These are phyloP conservation scores for Luzula sylvatica DNA, from an alignment of 176 grass and related monocot species.

Conservation along the genomic window DNA sequence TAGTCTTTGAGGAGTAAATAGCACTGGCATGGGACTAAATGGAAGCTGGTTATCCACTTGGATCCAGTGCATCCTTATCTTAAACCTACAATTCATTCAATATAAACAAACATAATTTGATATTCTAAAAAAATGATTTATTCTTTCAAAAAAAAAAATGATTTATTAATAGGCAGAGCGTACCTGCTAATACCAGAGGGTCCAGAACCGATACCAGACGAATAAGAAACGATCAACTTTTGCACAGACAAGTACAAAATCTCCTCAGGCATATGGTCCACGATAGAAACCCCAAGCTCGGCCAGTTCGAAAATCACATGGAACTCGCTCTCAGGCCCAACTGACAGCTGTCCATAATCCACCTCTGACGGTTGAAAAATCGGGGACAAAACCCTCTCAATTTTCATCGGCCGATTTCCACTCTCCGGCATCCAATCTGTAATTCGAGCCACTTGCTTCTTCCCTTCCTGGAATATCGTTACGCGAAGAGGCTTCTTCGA, in stretches of 20 bases:
- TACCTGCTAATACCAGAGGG: constrained; percentile 48
- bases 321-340: constrained; percentile 57
- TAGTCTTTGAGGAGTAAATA: constrained; percentile 62
- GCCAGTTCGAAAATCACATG: constrained; percentile 81
- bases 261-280: constrained; percentile 99
- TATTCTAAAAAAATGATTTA: constrained; percentile 10
- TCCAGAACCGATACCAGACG: constrained; percentile 90
- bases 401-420: constrained; percentile 32
- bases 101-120: neutral
- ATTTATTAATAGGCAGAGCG: constrained; percentile 1
- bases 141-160: constrained; percentile 10
- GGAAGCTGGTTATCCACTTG: constrained; percentile 92
- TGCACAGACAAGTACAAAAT: constrained; percentile 88
- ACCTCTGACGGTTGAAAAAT: constrained; percentile 65
- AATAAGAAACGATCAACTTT: constrained; percentile 77
- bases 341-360: constrained; percentile 52
- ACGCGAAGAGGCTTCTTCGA: constrained; percentile 58
- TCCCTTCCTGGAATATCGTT: constrained; percentile 80
- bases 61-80: constrained; percentile 73
- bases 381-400: constrained; percentile 43
- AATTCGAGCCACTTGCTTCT: constrained; percentile 50
- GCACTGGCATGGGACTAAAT: constrained; percentile 90
- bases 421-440: constrained; percentile 83
- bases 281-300: constrained; percentile 68
- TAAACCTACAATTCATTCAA: constrained; percentile 47